These are phyloP conservation scores for Prunus fruticosa DNA, from an alignment of 306 rosid genomes.

Conservation along the genomic window DNA sequence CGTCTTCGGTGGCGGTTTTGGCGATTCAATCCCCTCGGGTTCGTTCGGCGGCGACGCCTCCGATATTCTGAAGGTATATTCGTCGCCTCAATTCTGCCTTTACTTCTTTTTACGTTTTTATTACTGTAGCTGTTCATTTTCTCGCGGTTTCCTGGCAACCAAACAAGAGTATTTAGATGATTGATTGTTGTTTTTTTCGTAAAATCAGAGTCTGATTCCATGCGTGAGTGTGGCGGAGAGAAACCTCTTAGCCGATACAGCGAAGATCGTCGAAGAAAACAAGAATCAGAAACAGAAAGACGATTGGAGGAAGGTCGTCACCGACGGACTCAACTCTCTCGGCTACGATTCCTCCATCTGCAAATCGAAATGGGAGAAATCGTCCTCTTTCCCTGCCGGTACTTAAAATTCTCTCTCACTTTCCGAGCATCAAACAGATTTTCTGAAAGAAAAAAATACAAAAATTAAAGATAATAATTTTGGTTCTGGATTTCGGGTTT, in stretches of 20 bases:
- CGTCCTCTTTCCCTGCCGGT: conserved; percentile 79
- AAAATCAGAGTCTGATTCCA: conserved; percentile 58
- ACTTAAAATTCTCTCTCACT: not conserved
- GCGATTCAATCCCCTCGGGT: conserved; percentile 53
- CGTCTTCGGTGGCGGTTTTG: conserved; percentile 48
- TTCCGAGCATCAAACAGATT: not conserved
- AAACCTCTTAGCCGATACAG: conserved; percentile 81
- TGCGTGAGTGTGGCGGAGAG: conserved; percentile 82
- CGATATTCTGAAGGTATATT: conserved; percentile 70
- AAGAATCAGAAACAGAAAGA: conserved; percentile 63
- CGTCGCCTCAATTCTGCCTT: not conserved
- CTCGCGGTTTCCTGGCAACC: conserved; percentile 8
- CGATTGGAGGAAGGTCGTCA: conserved; percentile 63
- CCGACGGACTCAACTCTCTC: conserved; percentile 59
- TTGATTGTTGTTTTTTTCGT: not conserved
- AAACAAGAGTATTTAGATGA: not conserved
- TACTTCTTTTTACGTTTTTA: not conserved
- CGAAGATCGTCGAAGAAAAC: conserved; percentile 79
- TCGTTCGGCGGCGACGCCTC: conserved; percentile 60
- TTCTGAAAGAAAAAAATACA: not conserved
- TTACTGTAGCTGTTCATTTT: not conserved
- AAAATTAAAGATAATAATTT: not conserved
- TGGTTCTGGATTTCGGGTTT: conserved; percentile 20
- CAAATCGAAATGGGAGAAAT: conserved; percentile 89
- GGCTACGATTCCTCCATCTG: conserved; percentile 82